Evolutionary conservation across 2,329 filamentous ascomycete species (phyloP), one percentile per base, ranked within the genome.

Genomic region (Cadophora sp.): DNA sequence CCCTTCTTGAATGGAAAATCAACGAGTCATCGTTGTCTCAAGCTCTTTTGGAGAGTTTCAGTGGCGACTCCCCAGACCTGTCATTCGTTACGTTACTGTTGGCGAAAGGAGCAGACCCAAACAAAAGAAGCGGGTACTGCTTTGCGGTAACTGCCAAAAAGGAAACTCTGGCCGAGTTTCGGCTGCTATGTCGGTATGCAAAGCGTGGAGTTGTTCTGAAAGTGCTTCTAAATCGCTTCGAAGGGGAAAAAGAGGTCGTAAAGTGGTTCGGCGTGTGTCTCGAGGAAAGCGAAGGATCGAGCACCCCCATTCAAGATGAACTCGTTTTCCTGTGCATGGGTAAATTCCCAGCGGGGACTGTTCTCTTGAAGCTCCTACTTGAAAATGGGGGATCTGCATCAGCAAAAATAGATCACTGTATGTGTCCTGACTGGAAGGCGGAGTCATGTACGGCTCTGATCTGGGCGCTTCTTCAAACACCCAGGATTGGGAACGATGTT

Each of bases 371-470:
- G n/a, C n/a, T 65, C 41, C 56, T 65, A 22, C 63, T 65, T 27
- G 63, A 61, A 14, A 20, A 60, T 24, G 62, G 43, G 18, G 3
- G 60, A 24, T 47, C 63, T 45, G 55, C 45, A n/a, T 65, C 63
- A 13, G 30, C 63, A 7, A 65, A 65, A 53, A 60, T 30, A 7
- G 27, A 51, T 60, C 20, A 60, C 27, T 43, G 8, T 27, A 13
- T 65, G 13, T 65, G 63, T 33, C 22, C 63, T 33, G 30, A 30
- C 33, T 65, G 55, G 56, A 33, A 45, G 47, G 9, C 56, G 11
- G 63, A 65, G 53, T 33, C 63, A 55, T 65, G 63, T 47, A 65
- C 63, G 16, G 63, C 33, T 20, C 55, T 65, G 4, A 53, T 65
- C 11, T 65, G 63, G 63, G 55, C 55, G 45, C 56, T 65, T 43